Percentiles rank a stretch among this genome's conserved stretches.
These are phyloP conservation scores for Talinum fruticosum DNA, from an alignment of 148 eudicot genomes.

Conservation along the genomic window DNA sequence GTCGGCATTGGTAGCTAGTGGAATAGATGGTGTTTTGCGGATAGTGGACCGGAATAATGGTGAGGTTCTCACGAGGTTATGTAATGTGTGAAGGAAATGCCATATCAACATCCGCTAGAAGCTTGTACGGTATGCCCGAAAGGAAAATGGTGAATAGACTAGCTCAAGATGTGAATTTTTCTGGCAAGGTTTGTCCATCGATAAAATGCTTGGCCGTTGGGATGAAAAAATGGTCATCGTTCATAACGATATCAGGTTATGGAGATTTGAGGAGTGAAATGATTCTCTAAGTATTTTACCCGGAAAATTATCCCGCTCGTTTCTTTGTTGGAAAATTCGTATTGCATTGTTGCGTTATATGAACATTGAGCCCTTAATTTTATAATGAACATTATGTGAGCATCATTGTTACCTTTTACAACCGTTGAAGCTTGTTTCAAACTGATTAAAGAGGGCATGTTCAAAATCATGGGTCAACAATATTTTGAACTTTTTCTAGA, in stretches of 20 bases:
- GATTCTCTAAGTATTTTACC: background rate
- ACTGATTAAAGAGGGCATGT: too few species aligned
- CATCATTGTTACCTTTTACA: too few species aligned
- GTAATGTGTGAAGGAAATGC: slow-evolving; percentile 36
- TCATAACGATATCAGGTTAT: slow-evolving; percentile 53
- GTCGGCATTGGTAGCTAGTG: slow-evolving; percentile 61
- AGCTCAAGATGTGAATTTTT: slow-evolving; percentile 40
- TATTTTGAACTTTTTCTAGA: too few species aligned
- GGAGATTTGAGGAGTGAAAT: slow-evolving; percentile 46
- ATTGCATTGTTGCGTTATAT: too few species aligned
- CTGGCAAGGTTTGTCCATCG: slow-evolving; percentile 42
- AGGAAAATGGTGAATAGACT: slow-evolving; percentile 52
- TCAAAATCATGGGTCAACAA: too few species aligned
- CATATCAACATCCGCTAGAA: slow-evolving; percentile 16
- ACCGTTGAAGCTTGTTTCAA: too few species aligned
- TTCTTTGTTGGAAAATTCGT: background rate
- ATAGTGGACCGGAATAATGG: slow-evolving; percentile 62
- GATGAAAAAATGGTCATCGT: slow-evolving; percentile 72
- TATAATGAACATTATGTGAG: too few species aligned
- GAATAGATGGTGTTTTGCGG: slow-evolving; percentile 76
- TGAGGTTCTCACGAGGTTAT: slow-evolving; percentile 50
- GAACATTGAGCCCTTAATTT: too few species aligned
- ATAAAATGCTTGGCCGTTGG: slow-evolving; percentile 74
- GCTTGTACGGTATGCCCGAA: slow-evolving; percentile 35
- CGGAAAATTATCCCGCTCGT: background rate